phyloP scores from a whole-genome alignment of 148 eudicot genomes.

The Tetragonia tetragonoides region DNA sequence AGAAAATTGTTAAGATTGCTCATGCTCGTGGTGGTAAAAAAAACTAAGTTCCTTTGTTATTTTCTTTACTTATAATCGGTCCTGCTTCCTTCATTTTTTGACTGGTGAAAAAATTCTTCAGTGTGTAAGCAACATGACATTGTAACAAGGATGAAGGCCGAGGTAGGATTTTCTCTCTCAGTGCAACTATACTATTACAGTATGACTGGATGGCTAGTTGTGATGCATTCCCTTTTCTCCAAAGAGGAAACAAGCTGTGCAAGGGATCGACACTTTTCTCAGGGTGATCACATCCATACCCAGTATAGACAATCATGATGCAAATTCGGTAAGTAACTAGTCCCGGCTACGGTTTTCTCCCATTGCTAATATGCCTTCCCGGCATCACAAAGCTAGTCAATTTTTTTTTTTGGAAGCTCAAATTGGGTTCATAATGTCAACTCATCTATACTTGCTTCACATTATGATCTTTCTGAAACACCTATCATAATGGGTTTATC shows the following conservation, averaged over 20 bases:
- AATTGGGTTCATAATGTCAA: neutral
- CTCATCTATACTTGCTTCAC: neutral
- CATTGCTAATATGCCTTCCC: neutral
- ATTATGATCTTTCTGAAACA: slow-evolving; percentile 4
- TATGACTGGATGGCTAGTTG: neutral
- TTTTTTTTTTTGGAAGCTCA: neutral
- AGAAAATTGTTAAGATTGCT: slow-evolving; percentile 83
- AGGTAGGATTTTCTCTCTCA: slow-evolving; percentile 43
- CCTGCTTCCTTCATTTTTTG: neutral
- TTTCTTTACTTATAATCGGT: neutral
- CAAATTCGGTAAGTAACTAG: slow-evolving; percentile 61
- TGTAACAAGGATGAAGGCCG: slow-evolving; percentile 68
- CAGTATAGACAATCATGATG: slow-evolving; percentile 85
- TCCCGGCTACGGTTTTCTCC: neutral
- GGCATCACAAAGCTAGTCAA: neutral
- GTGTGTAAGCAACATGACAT: slow-evolving; percentile 86
- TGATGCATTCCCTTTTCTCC: slow-evolving; percentile 12
- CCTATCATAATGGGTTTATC: neutral
- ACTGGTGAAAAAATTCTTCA: slow-evolving; percentile 28
- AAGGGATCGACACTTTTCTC: slow-evolving; percentile 70
- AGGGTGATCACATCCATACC: slow-evolving; percentile 85
- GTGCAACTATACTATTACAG: slow-evolving; percentile 4
- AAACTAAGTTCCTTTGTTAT: neutral
- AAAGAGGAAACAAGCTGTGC: slow-evolving; percentile 80
- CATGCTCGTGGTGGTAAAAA: slow-evolving; percentile 85